Conservation (phyloP, 257 asterid genomes). For the Solanum ahanhuiri region DNA sequence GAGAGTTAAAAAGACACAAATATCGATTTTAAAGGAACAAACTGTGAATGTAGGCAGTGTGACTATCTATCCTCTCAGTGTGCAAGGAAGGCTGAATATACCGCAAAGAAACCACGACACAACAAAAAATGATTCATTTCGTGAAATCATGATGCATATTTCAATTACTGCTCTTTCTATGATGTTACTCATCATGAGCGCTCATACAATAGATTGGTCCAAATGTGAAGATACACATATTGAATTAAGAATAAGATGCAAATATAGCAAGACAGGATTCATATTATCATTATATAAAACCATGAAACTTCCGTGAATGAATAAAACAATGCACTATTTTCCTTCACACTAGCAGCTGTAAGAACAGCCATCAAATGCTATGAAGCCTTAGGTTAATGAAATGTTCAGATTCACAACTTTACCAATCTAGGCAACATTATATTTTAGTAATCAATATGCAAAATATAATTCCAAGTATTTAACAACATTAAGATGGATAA, state of each 20-base stretch:
- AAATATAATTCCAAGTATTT: background rate
- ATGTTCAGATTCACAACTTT: background rate
- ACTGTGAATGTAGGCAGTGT: background rate
- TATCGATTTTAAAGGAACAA: background rate
- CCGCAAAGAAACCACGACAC: background rate
- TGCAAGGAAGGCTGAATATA: background rate
- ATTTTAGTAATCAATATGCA: background rate
- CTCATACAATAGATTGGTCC: background rate
- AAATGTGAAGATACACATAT: background rate
- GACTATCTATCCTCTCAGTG: background rate
- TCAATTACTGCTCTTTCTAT: conserved; percentile 16
- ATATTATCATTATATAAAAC: background rate
- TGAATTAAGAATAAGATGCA: background rate
- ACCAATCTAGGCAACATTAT: background rate
- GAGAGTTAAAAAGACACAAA: background rate
- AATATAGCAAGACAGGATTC: background rate
- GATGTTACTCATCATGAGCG: background rate
- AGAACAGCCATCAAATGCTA: background rate
- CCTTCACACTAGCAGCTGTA: background rate
- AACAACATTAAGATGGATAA: background rate
- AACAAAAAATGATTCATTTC: background rate
- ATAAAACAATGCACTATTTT: background rate
- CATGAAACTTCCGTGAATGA: background rate
- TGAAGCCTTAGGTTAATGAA: background rate
- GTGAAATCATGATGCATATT: background rate